Evolutionary conservation across 768 basidiomycete genomes (phyloP), one percentile per base, ranked within the genome.

Genomic region (Vararia minispora): DNA sequence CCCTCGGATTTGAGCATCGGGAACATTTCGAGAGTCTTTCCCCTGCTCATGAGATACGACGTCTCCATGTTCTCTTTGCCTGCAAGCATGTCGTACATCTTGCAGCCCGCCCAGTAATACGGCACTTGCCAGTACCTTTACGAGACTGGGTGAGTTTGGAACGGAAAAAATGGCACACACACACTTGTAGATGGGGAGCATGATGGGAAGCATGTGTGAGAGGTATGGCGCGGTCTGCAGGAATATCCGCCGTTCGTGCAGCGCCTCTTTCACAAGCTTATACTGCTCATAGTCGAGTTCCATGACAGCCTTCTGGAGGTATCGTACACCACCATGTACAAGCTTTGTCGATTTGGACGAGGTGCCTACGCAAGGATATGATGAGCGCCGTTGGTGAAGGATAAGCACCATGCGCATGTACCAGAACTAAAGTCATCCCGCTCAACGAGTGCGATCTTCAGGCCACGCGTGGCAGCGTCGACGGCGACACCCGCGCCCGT

Each of bases 301-400:
- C 52, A 92, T 74, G 25, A 97, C 72, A 3, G 94, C 94, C 55
- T 98, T 99, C 53, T 99, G 94, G 9, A 99, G 74, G 59, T 99
- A 99, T 1, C 94, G 77, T 2, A 98, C 94, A 27, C 94, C 94
- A 12, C 94, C 94, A 61, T 99, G 95, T 1, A 99, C 94, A 37
- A 99, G 79, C 58, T 99, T 98, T 1, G 95, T 98, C 6, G 89
- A 91, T 55, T 98, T 98, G 5, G 89, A 94, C 0, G 89, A 94
- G 0, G 94, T 95, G 13, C 92, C 89, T 88, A 51, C 17, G 13
- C 9, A 25, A 5, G 18, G 26, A 24, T 0, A 3, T n/a, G 9
- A 28, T 9, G 12, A 33, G 26, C 27, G 11, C 2, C 24, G 33
- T 20, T 24, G 27, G 17, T 14, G 31, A 34, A 6, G 20, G 17